Evolutionary conservation across 2,329 filamentous ascomycete species (phyloP).

Genomic region (Zalaria obscura): DNA sequence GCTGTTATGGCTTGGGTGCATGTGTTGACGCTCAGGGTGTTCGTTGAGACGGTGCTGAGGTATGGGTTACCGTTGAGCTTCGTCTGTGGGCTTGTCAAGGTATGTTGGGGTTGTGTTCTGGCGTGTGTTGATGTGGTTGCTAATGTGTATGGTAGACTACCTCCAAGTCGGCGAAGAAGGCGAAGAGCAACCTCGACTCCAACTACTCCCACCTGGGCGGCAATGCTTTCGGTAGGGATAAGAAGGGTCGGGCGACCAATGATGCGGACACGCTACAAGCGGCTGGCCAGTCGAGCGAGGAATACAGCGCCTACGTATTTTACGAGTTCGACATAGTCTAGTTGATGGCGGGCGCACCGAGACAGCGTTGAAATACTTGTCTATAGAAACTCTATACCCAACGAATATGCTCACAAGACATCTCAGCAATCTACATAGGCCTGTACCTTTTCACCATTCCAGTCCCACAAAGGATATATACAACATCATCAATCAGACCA

Average conservation of each 20-base stretch:
- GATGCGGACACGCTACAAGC: slow-evolving; percentile 81
- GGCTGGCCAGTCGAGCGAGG: slow-evolving; percentile 49
- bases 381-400: slow-evolving; percentile 8
- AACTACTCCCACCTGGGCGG: slow-evolving; percentile 86
- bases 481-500: slow-evolving; percentile 2
- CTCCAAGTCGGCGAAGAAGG: slow-evolving; percentile 67
- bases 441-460: slow-evolving; percentile 1
- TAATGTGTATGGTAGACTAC: slow-evolving; percentile 46
- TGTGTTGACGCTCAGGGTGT: slow-evolving; percentile 77
- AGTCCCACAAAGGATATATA: not conserved
- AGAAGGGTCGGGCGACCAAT: slow-evolving; percentile 81
- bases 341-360: slow-evolving; percentile 1
- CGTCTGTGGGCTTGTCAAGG: slow-evolving; percentile 71
- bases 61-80: slow-evolving; percentile 89
- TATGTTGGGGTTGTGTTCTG: slow-evolving; percentile 30
- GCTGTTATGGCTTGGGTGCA: slow-evolving; percentile 94
- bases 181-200: slow-evolving; percentile 51
- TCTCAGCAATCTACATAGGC: not conserved
- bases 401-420: not conserved
- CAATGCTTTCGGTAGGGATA: slow-evolving; percentile 86
- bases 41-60: slow-evolving; percentile 93
- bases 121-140: not conserved
- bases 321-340: slow-evolving; percentile 77
- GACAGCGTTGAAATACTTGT: slow-evolving; percentile 1
- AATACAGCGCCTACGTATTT: slow-evolving; percentile 91